Evolutionary conservation across 2,329 filamentous ascomycete genomes (phyloP).

Genomic region (Fusarium tuaranense): DNA sequence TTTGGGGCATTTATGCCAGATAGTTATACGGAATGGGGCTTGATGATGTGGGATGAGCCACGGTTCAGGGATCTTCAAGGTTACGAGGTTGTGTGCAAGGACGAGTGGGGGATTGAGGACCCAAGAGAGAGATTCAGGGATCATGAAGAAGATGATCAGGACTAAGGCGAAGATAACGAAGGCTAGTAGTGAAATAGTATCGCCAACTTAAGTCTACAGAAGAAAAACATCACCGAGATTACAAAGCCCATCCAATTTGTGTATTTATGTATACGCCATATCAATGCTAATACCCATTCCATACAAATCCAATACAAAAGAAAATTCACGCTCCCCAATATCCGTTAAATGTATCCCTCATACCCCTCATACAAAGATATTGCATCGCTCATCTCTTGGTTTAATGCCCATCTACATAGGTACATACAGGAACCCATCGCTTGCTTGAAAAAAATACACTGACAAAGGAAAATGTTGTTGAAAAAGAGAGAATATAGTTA

Average conservation of each 20-base stretch:
- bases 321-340: slow-evolving; percentile 7
- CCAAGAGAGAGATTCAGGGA: not conserved
- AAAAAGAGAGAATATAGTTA: slow-evolving; percentile 23
- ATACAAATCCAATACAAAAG: not conserved
- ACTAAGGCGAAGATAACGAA: not conserved
- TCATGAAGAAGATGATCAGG: not conserved
- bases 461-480: slow-evolving; percentile 7
- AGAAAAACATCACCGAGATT: not conserved
- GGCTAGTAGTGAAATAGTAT: not conserved
- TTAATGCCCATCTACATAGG: slow-evolving; percentile 22
- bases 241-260: slow-evolving; percentile 4
- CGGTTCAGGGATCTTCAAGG: not conserved
- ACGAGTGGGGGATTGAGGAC: not conserved
- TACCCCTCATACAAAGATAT: slow-evolving; percentile 32
- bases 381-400: slow-evolving; percentile 31
- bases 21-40: not conserved
- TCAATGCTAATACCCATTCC: not conserved
- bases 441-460: slow-evolving; percentile 16
- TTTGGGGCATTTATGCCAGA: not conserved
- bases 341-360: not conserved
- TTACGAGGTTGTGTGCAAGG: not conserved
- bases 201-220: not conserved
- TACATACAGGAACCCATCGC: slow-evolving; percentile 3
- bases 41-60: not conserved
- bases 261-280: slow-evolving; percentile 3